phyloP scores from a whole-genome alignment of 1,284 basidiomycete species.

The Austroboletus niveus region DNA sequence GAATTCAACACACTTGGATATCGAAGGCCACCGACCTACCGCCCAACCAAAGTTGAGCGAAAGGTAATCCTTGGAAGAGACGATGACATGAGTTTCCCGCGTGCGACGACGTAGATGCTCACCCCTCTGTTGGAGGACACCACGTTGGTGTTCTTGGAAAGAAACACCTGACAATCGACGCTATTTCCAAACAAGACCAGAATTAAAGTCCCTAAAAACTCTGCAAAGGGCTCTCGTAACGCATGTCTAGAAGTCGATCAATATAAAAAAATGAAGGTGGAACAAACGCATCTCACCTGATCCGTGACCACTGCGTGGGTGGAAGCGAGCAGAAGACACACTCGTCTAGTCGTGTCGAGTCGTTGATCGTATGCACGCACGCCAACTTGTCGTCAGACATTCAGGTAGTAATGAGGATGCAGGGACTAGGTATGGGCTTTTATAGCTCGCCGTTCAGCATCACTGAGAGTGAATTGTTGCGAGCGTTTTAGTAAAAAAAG shows the following conservation, averaged over 20 bases:
- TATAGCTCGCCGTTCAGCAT: no score
- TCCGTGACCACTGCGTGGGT: conserved; percentile 51
- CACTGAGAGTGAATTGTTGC: no score
- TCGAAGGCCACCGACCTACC: conserved; percentile 41
- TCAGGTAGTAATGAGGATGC: neutral
- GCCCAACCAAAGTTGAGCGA: conserved; percentile 70
- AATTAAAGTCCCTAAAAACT: conserved; percentile 67
- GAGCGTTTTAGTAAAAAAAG: neutral
- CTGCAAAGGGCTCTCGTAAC: conserved; percentile 66
- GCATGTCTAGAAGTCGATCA: conserved; percentile 30
- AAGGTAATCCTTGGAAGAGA: conserved; percentile 46
- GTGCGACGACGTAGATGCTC: conserved; percentile 36
- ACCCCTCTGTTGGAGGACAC: conserved; percentile 59
- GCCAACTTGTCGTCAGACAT: conserved; percentile 2
- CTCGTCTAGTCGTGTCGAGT: neutral
- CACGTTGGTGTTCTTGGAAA: conserved; percentile 54
- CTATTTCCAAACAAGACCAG: conserved; percentile 66
- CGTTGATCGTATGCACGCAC: neutral
- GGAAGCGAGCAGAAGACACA: neutral
- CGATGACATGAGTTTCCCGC: conserved; percentile 36
- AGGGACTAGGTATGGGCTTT: neutral
- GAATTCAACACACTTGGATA: neutral
- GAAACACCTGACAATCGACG: conserved; percentile 60
- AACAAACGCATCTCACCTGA: conserved; percentile 39
- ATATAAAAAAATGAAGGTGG: neutral